Conservation (phyloP, 192 early-diverging fungal species). For the Ramicandelaber brevisporus region DNA sequence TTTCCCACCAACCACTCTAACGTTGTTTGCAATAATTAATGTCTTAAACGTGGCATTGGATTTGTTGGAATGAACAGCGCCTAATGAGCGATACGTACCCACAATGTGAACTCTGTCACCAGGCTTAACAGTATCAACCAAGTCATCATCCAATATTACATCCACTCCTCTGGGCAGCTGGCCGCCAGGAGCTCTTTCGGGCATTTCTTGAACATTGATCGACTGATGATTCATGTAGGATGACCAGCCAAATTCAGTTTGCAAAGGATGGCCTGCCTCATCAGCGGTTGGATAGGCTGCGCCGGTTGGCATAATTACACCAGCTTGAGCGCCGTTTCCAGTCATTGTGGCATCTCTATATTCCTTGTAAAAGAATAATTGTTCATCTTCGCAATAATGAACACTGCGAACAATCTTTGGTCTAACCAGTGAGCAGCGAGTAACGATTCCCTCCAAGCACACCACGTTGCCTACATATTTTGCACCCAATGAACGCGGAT, state of each 20-base stretch:
- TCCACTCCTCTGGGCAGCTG: conserved; percentile 83
- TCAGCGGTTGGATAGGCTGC: conserved; percentile 85
- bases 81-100: conserved; percentile 73
- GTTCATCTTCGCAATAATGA: conserved; percentile 74
- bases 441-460: conserved; percentile 93
- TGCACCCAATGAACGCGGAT: conserved; percentile 63
- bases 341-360: conserved; percentile 77
- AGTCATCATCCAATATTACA: conserved; percentile 83
- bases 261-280: conserved; percentile 71
- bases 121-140: conserved; percentile 86
- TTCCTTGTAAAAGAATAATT: conserved; percentile 50
- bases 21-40: conserved; percentile 64
- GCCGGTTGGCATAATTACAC: conserved; percentile 28
- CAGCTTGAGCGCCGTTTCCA: conserved; percentile 11
- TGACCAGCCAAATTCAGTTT: conserved; percentile 78
- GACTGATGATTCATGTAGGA: conserved; percentile 81
- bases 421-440: conserved; percentile 84
- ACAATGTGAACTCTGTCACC: conserved; percentile 88
- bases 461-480: conserved; percentile 61
- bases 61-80: conserved; percentile 44
- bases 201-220: conserved; percentile 95
- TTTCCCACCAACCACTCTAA: conserved; percentile 41
- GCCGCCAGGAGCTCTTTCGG: conserved; percentile 84
- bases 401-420: conserved; percentile 81
- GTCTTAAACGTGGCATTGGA: conserved; percentile 77